Evolutionary conservation across 2,329 filamentous ascomycete genomes (phyloP).

Genomic region (Claviceps sp.): DNA sequence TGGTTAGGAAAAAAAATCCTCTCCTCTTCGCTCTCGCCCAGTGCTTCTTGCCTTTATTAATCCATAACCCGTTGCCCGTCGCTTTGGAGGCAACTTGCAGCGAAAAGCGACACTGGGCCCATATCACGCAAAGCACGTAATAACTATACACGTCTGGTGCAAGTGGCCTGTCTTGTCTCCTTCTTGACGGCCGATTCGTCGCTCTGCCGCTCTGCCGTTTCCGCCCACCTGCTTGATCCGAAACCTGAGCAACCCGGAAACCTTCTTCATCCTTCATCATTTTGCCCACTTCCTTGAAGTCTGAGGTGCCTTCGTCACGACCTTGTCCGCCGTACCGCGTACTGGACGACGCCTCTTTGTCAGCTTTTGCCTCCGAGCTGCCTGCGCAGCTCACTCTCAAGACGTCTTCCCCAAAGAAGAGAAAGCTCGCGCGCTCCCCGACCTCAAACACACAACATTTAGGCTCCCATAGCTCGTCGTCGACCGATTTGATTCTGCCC

Average conservation of each 20-base stretch:
- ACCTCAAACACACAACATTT: constrained; percentile 27
- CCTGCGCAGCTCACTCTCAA: constrained; percentile 54
- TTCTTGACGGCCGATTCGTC: neutral
- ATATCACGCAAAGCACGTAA: too few relatives aligned
- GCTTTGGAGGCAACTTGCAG: too few relatives aligned
- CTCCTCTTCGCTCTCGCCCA: neutral
- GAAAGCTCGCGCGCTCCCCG: constrained; percentile 42
- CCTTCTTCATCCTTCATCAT: constrained; percentile 1
- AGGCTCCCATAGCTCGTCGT: constrained; percentile 22
- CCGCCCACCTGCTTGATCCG: neutral
- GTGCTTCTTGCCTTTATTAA: neutral
- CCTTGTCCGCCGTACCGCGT: constrained; percentile 1
- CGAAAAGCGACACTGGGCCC: too few relatives aligned
- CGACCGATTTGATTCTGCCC: constrained; percentile 33
- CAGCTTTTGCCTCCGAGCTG: constrained; percentile 34
- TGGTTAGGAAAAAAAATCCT: neutral
- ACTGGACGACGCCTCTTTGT: constrained; percentile 3
- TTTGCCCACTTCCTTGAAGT: constrained; percentile 1
- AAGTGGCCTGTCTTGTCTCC: too few relatives aligned
- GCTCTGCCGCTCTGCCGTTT: neutral
- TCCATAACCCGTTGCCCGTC: neutral
- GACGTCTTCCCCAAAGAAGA: constrained; percentile 63
- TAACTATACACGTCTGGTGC: too few relatives aligned
- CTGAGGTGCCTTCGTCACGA: constrained; percentile 3
- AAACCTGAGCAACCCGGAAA: neutral